Evolutionary conservation across 805 yeast genomes (phyloP).

Genomic region (Wickerhamomyces strasburgensis): DNA sequence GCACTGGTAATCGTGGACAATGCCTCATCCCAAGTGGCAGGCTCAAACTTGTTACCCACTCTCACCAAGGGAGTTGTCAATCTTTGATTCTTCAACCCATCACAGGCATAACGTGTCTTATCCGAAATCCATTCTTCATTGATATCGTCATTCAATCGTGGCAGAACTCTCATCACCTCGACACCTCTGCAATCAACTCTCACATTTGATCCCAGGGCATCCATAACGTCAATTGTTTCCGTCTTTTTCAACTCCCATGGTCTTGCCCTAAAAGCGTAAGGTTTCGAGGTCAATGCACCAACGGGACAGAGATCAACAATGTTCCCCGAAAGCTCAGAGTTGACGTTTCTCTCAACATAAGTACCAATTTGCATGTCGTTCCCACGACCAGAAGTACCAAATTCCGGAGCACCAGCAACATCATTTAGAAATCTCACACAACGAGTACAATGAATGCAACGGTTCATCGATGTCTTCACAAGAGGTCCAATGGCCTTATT

Average conservation of each 20-base stretch:
- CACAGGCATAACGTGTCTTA: slow-evolving; percentile 80
- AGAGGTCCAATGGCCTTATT: slow-evolving; percentile 88
- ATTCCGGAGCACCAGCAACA: slow-evolving; percentile 89
- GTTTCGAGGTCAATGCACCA: slow-evolving; percentile 86
- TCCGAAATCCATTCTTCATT: slow-evolving; percentile 92
- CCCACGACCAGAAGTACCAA: slow-evolving; percentile 87
- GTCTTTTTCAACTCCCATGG: slow-evolving; percentile 93
- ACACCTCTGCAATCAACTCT: slow-evolving; percentile 84
- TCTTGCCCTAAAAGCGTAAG: slow-evolving; percentile 87
- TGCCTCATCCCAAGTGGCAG: slow-evolving; percentile 87
- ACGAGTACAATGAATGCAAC: slow-evolving; percentile 90
- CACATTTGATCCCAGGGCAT: slow-evolving; percentile 76
- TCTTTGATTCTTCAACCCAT: slow-evolving; percentile 82
- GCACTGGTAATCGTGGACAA: slow-evolving; percentile 64
- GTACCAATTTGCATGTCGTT: slow-evolving; percentile 91
- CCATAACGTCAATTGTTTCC: slow-evolving; percentile 79
- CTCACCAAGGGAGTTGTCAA: slow-evolving; percentile 75
- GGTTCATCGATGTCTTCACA: slow-evolving; percentile 85
- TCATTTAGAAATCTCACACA: slow-evolving; percentile 88
- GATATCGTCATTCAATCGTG: slow-evolving; percentile 79
- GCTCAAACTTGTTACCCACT: slow-evolving; percentile 61
- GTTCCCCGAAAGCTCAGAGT: slow-evolving; percentile 82
- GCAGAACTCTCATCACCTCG: slow-evolving; percentile 82
- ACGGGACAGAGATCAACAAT: slow-evolving; percentile 87
- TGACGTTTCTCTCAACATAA: slow-evolving; percentile 76